These are phyloP conservation scores for Flaveria linearis DNA, from an alignment of 129 eudicot species.

Conservation along the genomic window DNA sequence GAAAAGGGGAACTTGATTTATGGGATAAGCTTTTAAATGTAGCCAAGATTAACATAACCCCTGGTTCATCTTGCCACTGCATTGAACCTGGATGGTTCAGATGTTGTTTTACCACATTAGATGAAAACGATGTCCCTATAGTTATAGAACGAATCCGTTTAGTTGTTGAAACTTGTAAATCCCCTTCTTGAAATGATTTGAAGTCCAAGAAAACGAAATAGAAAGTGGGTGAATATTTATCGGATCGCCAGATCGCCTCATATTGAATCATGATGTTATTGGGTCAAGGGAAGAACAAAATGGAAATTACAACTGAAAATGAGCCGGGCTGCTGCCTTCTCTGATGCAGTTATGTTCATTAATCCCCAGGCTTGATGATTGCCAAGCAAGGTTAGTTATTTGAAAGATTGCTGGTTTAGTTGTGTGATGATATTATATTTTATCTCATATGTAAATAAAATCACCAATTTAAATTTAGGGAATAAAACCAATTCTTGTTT, in stretches of 20 bases:
- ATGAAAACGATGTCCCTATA: constrained; percentile 57
- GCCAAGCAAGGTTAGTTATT: constrained; percentile 34
- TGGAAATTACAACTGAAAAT: constrained; percentile 3
- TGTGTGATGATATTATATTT: constrained; percentile 17
- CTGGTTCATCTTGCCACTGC: constrained; percentile 98
- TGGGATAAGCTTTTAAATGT: constrained; percentile 82
- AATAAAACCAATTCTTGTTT: constrained; percentile 9
- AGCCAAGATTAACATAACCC: constrained; percentile 76
- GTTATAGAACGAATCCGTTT: constrained; percentile 65
- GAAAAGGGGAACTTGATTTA: constrained; percentile 90
- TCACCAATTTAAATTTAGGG: constrained; percentile 16
- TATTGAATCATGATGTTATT: background rate
- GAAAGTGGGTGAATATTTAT: background rate
- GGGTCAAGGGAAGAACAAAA: constrained; percentile 15
- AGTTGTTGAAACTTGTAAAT: constrained; percentile 65
- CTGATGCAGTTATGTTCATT: constrained; percentile 34
- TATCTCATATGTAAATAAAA: constrained; percentile 32
- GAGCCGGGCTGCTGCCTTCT: constrained; percentile 29
- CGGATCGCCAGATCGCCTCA: background rate
- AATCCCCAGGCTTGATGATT: constrained; percentile 38
- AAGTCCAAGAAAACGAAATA: constrained; percentile 13
- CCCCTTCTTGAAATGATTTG: constrained; percentile 35
- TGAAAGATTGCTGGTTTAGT: constrained; percentile 25
- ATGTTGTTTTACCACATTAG: constrained; percentile 75
- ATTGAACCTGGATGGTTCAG: constrained; percentile 99